Conservation (phyloP, 805 yeast species). For the Saccharomyces kudriavzevii region DNA sequence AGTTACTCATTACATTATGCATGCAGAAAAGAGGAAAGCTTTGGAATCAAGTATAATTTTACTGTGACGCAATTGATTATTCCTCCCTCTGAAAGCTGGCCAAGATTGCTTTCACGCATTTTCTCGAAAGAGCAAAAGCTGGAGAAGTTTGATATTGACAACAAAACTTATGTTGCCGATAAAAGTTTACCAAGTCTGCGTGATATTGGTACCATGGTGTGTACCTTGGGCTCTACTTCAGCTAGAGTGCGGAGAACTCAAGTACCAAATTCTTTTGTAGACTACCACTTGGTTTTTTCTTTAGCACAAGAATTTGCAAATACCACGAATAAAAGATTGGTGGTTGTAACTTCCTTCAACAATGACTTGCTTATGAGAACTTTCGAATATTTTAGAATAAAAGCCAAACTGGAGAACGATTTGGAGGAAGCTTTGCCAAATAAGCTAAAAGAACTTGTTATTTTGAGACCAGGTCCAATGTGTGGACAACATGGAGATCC, state of each 20-base stretch:
- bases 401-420: slow-evolving; percentile 16
- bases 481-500: slow-evolving; percentile 19
- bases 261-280: slow-evolving; percentile 13
- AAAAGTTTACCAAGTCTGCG: slow-evolving; percentile 1
- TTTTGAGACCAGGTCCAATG: slow-evolving; percentile 26
- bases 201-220: slow-evolving; percentile 11
- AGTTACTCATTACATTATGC: not conserved
- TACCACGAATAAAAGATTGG: slow-evolving; percentile 10
- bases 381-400: slow-evolving; percentile 16
- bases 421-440: slow-evolving; percentile 7
- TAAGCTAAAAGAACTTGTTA: slow-evolving; percentile 7
- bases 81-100: slow-evolving; percentile 12
- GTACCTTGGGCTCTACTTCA: slow-evolving; percentile 16
- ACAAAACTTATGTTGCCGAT: not conserved
- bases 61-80: slow-evolving; percentile 6
- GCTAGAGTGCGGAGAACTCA: slow-evolving; percentile 5
- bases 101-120: slow-evolving; percentile 7
- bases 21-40: not conserved
- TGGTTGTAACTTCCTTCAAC: slow-evolving; percentile 21
- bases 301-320: slow-evolving; percentile 10
- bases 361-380: slow-evolving; percentile 10
- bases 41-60: not conserved
- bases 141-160: not conserved
- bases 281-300: slow-evolving; percentile 14
- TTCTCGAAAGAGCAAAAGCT: slow-evolving; percentile 5